A percentile compares a stretch with the other conserved stretches of the same genome.
Conservation (phyloP, 2,329 filamentous ascomycete species). For the Colletotrichum falcatum region DNA sequence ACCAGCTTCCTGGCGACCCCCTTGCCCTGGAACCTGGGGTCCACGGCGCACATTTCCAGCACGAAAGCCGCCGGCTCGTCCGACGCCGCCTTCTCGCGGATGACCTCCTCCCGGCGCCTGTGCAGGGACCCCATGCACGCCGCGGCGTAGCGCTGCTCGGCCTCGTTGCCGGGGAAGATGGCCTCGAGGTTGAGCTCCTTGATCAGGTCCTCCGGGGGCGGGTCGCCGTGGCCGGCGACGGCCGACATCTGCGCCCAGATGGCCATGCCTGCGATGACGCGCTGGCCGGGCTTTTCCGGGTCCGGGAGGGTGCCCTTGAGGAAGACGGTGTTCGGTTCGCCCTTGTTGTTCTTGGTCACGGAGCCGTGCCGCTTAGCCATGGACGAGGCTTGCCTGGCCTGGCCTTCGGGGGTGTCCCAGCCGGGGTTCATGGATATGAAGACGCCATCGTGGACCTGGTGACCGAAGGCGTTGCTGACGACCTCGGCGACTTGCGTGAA, state of each 20-base stretch:
- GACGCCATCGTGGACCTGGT: slow-evolving; percentile 62
- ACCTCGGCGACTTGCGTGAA: slow-evolving; percentile 45
- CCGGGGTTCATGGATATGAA: slow-evolving; percentile 65
- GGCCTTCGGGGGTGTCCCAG: slow-evolving; percentile 65
- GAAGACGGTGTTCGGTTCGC: slow-evolving; percentile 63
- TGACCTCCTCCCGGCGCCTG: slow-evolving; percentile 55
- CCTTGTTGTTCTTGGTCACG: slow-evolving; percentile 54
- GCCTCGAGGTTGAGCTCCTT: slow-evolving; percentile 48
- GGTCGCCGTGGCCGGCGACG: slow-evolving; percentile 61
- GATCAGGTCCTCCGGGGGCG: slow-evolving; percentile 50
- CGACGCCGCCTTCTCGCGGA: slow-evolving; percentile 56
- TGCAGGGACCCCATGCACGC: slow-evolving; percentile 60
- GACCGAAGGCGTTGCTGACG: slow-evolving; percentile 57
- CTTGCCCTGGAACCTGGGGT: slow-evolving; percentile 64
- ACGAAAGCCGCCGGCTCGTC: slow-evolving; percentile 60
- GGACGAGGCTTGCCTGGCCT: slow-evolving; percentile 49
- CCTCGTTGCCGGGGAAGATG: slow-evolving; percentile 57
- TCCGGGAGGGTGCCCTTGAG: slow-evolving; percentile 64
- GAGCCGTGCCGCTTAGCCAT: slow-evolving; percentile 57
- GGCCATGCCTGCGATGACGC: slow-evolving; percentile 62
- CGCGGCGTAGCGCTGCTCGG: slow-evolving; percentile 58
- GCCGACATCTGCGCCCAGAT: slow-evolving; percentile 67
- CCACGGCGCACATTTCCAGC: slow-evolving; percentile 64
- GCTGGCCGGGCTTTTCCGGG: slow-evolving; percentile 43
- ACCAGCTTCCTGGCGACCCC: slow-evolving; percentile 60